Evolutionary conservation across 148 eudicot genomes (phyloP).

Genomic region (Rhododendron williamsianum): DNA sequence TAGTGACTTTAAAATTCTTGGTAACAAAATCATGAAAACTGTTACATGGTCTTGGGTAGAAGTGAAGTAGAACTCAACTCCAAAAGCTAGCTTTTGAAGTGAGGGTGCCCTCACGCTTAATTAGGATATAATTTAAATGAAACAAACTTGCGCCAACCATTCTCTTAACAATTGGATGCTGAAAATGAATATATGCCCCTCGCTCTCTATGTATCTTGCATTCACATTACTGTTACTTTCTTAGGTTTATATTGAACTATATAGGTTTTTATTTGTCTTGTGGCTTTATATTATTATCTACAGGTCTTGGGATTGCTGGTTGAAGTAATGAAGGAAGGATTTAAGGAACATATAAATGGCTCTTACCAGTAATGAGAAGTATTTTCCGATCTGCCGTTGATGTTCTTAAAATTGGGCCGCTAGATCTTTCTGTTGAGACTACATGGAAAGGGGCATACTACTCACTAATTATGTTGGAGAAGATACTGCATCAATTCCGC

Average conservation of each 20-base stretch:
- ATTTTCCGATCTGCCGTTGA: slow-evolving; percentile 45
- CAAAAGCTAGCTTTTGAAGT: no score
- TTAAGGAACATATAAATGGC: slow-evolving; percentile 36
- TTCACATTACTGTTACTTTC: not conserved
- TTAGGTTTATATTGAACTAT: not conserved
- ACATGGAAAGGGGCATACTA: slow-evolving; percentile 89
- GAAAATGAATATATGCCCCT: not conserved
- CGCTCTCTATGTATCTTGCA: not conserved
- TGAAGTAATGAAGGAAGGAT: slow-evolving; percentile 54
- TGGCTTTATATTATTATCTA: not conserved
- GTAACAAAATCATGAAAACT: no score
- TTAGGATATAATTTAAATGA: no score
- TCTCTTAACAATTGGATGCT: not conserved
- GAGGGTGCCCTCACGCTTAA: no score
- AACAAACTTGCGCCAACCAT: not conserved
- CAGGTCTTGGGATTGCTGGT: slow-evolving; percentile 84
- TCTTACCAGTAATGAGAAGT: slow-evolving; percentile 51
- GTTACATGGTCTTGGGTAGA: no score
- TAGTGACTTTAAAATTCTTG: no score
- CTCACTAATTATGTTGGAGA: slow-evolving; percentile 74
- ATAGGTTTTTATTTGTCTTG: not conserved
- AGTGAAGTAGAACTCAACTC: no score
- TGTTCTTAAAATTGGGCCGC: slow-evolving; percentile 22
- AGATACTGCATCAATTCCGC: slow-evolving; percentile 56
- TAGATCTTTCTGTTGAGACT: slow-evolving; percentile 34